phyloP scores from a whole-genome alignment of 2,329 filamentous ascomycete species.

The Pochonia chlamydosporia region DNA sequence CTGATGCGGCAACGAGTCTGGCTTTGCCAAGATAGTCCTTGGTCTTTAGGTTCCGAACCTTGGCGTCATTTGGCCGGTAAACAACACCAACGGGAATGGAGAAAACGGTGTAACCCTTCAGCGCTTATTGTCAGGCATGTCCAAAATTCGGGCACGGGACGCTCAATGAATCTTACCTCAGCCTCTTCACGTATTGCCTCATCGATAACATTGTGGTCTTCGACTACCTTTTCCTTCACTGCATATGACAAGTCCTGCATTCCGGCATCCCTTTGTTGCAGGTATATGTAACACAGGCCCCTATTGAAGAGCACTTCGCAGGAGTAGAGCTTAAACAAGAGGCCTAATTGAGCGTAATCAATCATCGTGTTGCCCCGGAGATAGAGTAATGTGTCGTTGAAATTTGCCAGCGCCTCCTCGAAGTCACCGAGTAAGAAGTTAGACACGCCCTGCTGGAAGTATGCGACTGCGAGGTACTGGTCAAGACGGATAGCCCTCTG shows the following conservation, averaged over 20 bases:
- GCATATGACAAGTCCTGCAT: conserved; percentile 88
- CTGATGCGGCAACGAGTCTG: conserved; percentile 83
- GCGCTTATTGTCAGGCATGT: conserved; percentile 14
- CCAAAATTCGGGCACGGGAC: background rate
- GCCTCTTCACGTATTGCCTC: conserved; percentile 92
- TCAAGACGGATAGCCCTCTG: conserved; percentile 86
- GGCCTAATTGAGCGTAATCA: conserved; percentile 91
- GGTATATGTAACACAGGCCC: conserved; percentile 93
- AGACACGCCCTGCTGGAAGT: conserved; percentile 97
- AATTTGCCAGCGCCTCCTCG: conserved; percentile 93
- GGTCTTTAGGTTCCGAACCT: conserved; percentile 95
- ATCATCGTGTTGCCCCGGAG: conserved; percentile 94
- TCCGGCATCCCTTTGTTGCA: conserved; percentile 84
- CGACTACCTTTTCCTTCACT: conserved; percentile 90
- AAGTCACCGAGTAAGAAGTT: conserved; percentile 97
- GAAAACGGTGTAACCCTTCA: conserved; percentile 92
- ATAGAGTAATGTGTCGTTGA: conserved; percentile 95
- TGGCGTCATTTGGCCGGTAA: conserved; percentile 93
- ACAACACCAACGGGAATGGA: conserved; percentile 94
- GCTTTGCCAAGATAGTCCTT: conserved; percentile 98
- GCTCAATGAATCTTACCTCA: conserved; percentile 54
- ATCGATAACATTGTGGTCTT: conserved; percentile 96
- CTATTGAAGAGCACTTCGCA: conserved; percentile 98
- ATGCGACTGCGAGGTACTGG: conserved; percentile 93
- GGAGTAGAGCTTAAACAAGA: conserved; percentile 94